Percentiles rank a stretch among this genome's conserved stretches.
Evolutionary conservation across 129 eudicot species (phyloP).

Genomic region (Flaveria ramosissima): DNA sequence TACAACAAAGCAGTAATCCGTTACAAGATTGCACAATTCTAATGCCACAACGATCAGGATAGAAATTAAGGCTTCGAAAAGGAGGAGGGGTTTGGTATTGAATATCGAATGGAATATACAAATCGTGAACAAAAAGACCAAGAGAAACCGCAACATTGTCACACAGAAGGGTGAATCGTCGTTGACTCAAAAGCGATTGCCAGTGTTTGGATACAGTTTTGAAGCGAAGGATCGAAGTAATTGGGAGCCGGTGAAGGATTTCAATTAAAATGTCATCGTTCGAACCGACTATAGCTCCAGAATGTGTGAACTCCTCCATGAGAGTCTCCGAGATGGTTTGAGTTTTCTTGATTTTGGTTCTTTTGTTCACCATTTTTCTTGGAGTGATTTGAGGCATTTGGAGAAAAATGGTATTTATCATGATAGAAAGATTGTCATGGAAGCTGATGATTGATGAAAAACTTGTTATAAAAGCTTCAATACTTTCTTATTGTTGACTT

Average conservation of each 20-base stretch:
- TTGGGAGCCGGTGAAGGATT: conserved; percentile 25
- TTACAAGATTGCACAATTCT: conserved; percentile 27
- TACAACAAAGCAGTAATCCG: conserved; percentile 29
- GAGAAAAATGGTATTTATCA: neutral
- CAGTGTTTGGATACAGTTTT: conserved; percentile 31
- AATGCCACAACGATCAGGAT: conserved; percentile 14
- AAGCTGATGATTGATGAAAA: neutral
- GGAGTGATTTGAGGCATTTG: neutral
- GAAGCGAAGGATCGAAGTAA: conserved; percentile 13
- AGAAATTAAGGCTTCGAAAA: conserved; percentile 16
- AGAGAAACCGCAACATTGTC: neutral
- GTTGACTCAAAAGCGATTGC: conserved; percentile 20
- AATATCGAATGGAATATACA: conserved; percentile 16
- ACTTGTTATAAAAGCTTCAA: neutral
- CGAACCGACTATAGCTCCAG: conserved; percentile 10
- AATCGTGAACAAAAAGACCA: conserved; percentile 16
- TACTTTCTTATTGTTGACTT: neutral
- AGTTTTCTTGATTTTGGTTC: conserved; percentile 12
- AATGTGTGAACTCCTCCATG: neutral
- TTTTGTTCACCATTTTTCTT: conserved; percentile 19
- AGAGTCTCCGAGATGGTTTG: neutral
- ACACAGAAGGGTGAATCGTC: neutral
- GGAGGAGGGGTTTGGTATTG: conserved; percentile 18
- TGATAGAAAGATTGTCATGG: neutral
- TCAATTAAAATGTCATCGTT: conserved; percentile 21